These are phyloP conservation scores for Penicillium freii DNA, from an alignment of 2,329 filamentous ascomycete species.

Conservation along the genomic window DNA sequence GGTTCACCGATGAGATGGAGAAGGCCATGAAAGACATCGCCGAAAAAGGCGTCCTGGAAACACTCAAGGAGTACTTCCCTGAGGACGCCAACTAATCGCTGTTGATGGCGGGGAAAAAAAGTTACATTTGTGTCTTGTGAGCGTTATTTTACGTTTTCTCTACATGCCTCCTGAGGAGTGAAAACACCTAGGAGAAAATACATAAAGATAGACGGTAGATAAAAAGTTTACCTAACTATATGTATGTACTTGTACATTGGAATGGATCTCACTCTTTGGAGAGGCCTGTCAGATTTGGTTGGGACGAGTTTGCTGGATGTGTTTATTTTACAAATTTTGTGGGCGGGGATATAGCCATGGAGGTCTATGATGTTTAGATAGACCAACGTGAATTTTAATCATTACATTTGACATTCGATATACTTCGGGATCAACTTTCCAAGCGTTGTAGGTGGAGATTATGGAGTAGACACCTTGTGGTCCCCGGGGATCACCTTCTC, in stretches of 20 bases:
- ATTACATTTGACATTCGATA: neutral
- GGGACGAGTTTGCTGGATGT: neutral
- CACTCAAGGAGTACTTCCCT: slow-evolving; percentile 35
- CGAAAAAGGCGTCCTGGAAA: slow-evolving; percentile 51
- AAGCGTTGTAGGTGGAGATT: neutral
- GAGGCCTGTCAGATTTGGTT: neutral
- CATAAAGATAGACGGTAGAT: slow-evolving; percentile 22
- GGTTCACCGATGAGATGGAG: slow-evolving; percentile 50
- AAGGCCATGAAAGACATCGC: slow-evolving; percentile 50
- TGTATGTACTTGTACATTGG: slow-evolving; percentile 2
- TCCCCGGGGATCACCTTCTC: neutral
- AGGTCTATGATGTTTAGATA: neutral
- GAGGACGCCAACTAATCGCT: slow-evolving; percentile 47
- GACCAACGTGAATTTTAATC: neutral
- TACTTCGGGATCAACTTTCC: neutral
- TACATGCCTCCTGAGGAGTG: slow-evolving; percentile 12
- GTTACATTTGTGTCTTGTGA: slow-evolving; percentile 15
- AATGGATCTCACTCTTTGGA: neutral
- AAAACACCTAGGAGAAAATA: slow-evolving; percentile 7
- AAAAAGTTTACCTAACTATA: neutral
- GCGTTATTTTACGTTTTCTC: slow-evolving; percentile 18
- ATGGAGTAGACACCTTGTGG: neutral
- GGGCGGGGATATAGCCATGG: neutral
- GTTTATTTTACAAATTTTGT: neutral
- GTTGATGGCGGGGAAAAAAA: slow-evolving; percentile 10